phyloP scores from a whole-genome alignment of 2,329 filamentous ascomycete species.

The Aspergillus bombycis region DNA sequence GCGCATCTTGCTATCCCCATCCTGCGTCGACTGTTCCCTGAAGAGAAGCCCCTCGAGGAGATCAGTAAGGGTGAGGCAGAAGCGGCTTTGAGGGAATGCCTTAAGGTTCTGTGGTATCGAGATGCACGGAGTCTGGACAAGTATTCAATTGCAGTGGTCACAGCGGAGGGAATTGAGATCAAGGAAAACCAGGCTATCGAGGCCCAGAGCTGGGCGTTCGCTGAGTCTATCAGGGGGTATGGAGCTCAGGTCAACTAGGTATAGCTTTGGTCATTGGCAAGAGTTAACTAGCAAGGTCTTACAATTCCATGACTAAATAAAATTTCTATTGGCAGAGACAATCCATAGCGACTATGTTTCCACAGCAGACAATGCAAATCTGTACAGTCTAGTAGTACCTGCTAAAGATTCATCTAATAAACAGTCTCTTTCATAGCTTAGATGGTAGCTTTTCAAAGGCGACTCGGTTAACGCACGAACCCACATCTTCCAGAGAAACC shows the following conservation, averaged over 20 bases:
- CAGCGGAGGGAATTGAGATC: constrained; percentile 83
- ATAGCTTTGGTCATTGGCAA: constrained; percentile 35
- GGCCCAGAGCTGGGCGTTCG: constrained; percentile 97
- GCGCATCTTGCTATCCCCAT: constrained; percentile 91
- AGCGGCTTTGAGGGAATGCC: constrained; percentile 82
- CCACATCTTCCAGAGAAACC: constrained; percentile 68
- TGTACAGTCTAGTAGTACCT: neutral
- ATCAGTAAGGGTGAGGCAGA: constrained; percentile 79
- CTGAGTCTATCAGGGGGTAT: constrained; percentile 91
- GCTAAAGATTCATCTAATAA: neutral
- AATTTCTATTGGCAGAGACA: neutral
- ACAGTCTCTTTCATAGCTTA: constrained; percentile 34
- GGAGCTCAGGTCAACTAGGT: constrained; percentile 72
- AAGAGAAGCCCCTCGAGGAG: constrained; percentile 74
- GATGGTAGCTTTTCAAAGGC: constrained; percentile 45
- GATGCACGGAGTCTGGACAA: constrained; percentile 90
- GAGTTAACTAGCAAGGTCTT: constrained; percentile 32
- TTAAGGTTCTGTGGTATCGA: constrained; percentile 98
- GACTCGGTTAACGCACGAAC: constrained; percentile 54
- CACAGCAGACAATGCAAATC: neutral
- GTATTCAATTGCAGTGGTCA: constrained; percentile 90
- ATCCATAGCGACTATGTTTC: neutral
- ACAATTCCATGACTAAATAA: constrained; percentile 2
- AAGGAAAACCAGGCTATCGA: constrained; percentile 86
- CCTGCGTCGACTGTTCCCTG: constrained; percentile 78